phyloP scores from a whole-genome alignment of 2,329 filamentous ascomycete genomes.

The Fusarium acutatum region DNA sequence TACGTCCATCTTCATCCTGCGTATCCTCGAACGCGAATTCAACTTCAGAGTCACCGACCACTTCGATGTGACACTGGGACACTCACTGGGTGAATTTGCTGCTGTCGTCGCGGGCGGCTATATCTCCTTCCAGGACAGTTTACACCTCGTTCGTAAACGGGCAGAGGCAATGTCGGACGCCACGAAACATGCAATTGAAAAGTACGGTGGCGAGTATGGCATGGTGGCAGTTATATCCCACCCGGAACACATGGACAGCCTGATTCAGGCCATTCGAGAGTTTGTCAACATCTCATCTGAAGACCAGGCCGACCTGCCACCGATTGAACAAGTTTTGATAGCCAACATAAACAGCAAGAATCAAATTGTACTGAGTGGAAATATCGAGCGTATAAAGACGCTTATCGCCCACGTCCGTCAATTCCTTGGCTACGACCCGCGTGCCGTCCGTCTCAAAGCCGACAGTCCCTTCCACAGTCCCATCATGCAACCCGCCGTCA shows the following conservation, averaged over 20 bases:
- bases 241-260: slow-evolving; percentile 72
- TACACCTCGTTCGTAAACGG: slow-evolving; percentile 78
- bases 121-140: slow-evolving; percentile 78
- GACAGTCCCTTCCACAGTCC: slow-evolving; percentile 92
- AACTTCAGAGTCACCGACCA: slow-evolving; percentile 75
- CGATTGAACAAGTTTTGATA: slow-evolving; percentile 87
- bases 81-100: slow-evolving; percentile 93
- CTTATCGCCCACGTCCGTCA: slow-evolving; percentile 86
- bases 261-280: slow-evolving; percentile 79
- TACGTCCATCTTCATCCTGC: slow-evolving; percentile 87
- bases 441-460: slow-evolving; percentile 85
- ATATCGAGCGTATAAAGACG: slow-evolving; percentile 81
- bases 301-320: slow-evolving; percentile 71
- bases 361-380: slow-evolving; percentile 93
- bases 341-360: slow-evolving; percentile 97
- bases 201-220: slow-evolving; percentile 83
- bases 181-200: slow-evolving; percentile 69
- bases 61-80: slow-evolving; percentile 85
- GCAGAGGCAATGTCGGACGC: slow-evolving; percentile 86
- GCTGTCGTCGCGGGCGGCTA: slow-evolving; percentile 87
- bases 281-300: slow-evolving; percentile 79
- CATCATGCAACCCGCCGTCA: slow-evolving; percentile 86
- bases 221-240: slow-evolving; percentile 96
- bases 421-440: slow-evolving; percentile 90
- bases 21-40: slow-evolving; percentile 86